A percentile compares a stretch with the other conserved stretches of the same genome.
phyloP scores from a whole-genome alignment of 225 moss, liverwort and hornwort genomes.

The Sphagnum tenellum region DNA sequence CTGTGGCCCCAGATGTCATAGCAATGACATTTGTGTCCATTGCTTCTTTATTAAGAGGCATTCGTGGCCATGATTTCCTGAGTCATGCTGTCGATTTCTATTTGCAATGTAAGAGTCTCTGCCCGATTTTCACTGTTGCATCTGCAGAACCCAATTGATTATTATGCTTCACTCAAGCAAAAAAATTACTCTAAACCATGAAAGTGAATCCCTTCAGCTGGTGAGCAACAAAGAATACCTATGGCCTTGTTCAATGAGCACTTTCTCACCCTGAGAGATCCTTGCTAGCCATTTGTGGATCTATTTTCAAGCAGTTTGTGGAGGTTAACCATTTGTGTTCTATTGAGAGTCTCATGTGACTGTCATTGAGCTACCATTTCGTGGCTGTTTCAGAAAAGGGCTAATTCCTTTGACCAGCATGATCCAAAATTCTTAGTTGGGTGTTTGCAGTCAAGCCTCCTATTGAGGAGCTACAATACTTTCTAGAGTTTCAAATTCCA shows the following conservation, averaged over 20 bases:
- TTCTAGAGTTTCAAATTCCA: conserved; percentile 77
- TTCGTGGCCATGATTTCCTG: conserved; percentile 30
- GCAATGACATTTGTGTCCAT: conserved; percentile 38
- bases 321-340: too few relatives aligned
- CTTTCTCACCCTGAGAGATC: neutral
- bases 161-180: neutral
- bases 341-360: too few relatives aligned
- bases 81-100: conserved; percentile 40
- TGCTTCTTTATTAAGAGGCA: conserved; percentile 24
- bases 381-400: too few relatives aligned
- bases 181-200: neutral
- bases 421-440: neutral
- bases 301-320: too few relatives aligned
- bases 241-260: neutral
- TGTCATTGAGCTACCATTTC: too few relatives aligned
- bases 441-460: conserved; percentile 63
- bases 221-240: too few relatives aligned
- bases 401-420: too few relatives aligned
- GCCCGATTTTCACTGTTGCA: too few relatives aligned
- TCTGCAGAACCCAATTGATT: neutral
- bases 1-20: conserved; percentile 62
- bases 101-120: conserved; percentile 24
- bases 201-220: neutral
- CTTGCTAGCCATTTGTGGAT: neutral
- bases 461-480: conserved; percentile 70